A percentile compares a stretch with the other conserved stretches of the same genome.
Conservation (phyloP, 305 asterid species). For the Rubia occidens region DNA sequence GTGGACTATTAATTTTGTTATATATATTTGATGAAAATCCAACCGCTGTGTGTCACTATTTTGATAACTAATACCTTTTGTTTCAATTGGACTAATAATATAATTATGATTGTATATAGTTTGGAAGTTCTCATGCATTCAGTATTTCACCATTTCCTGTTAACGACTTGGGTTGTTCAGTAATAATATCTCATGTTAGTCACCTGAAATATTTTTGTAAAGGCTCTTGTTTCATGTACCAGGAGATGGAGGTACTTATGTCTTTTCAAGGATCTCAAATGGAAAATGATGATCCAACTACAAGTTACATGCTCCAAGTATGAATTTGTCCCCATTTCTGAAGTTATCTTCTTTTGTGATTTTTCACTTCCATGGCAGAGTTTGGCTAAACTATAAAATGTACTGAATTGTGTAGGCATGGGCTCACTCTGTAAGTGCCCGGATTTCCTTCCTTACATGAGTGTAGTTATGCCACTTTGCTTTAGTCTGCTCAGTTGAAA, state of each 20-base stretch:
- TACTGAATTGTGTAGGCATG: slow-evolving; percentile 60
- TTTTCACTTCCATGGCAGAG: not conserved
- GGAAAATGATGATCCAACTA: slow-evolving; percentile 97
- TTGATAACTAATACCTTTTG: not conserved
- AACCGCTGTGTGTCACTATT: not conserved
- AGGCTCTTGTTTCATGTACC: slow-evolving; percentile 4
- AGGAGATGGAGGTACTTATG: slow-evolving; percentile 96
- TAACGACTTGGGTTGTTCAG: not conserved
- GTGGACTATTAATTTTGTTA: not conserved
- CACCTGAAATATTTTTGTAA: slow-evolving; percentile 11
- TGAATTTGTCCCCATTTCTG: slow-evolving; percentile 12
- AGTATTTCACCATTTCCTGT: not conserved
- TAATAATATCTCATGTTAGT: not conserved
- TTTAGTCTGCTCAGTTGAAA: slow-evolving; percentile 94
- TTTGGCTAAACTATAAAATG: slow-evolving; percentile 14
- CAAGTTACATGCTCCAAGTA: slow-evolving; percentile 96
- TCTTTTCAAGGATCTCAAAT: slow-evolving; percentile 90
- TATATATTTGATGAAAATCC: not conserved
- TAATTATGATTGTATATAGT: not conserved
- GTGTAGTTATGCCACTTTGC: slow-evolving; percentile 96
- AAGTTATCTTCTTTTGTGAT: not conserved
- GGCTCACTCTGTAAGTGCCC: slow-evolving; percentile 99
- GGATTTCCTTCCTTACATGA: slow-evolving; percentile 97
- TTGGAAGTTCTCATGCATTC: not conserved
- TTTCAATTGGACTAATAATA: too few relatives aligned